Conservation (phyloP, 345 rosid genomes). For the Eucalyptus cloeziana region DNA sequence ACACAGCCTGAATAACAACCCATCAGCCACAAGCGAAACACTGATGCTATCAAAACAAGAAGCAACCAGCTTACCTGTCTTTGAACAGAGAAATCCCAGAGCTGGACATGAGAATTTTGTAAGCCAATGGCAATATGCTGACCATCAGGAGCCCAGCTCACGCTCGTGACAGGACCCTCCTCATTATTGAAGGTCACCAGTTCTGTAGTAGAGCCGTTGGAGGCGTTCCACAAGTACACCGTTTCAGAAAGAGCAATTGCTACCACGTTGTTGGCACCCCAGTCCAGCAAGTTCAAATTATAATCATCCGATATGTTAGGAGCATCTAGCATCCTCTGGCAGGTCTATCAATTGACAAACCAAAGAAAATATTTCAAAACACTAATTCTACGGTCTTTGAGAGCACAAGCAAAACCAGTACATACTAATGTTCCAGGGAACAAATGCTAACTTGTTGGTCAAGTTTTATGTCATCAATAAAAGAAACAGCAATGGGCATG, state of each 20-base stretch:
- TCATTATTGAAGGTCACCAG: constrained; percentile 33
- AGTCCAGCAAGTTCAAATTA: constrained; percentile 35
- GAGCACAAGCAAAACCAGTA: background rate
- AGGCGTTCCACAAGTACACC: constrained; percentile 41
- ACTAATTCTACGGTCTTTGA: background rate
- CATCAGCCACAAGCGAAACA: background rate
- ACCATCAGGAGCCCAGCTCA: constrained; percentile 45
- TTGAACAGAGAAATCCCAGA: background rate
- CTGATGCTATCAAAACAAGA: background rate
- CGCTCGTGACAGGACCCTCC: constrained; percentile 40
- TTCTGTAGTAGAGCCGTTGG: constrained; percentile 27
- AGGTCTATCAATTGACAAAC: constrained; percentile 6
- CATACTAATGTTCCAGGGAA: background rate
- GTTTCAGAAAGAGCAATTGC: constrained; percentile 22
- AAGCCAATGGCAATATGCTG: constrained; percentile 32
- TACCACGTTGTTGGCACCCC: constrained; percentile 37
- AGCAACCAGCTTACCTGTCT: too few species aligned
- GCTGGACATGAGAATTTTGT: constrained; percentile 36
- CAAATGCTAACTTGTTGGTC: background rate
- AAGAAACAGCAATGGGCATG: background rate
- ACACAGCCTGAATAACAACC: background rate
- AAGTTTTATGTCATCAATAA: background rate
- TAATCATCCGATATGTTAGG: constrained; percentile 36
- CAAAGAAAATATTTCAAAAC: background rate
- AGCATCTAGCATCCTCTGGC: constrained; percentile 41